These are phyloP conservation scores for Achaetomium macrosporum DNA, from an alignment of 2,329 filamentous ascomycete genomes.

Conservation along the genomic window DNA sequence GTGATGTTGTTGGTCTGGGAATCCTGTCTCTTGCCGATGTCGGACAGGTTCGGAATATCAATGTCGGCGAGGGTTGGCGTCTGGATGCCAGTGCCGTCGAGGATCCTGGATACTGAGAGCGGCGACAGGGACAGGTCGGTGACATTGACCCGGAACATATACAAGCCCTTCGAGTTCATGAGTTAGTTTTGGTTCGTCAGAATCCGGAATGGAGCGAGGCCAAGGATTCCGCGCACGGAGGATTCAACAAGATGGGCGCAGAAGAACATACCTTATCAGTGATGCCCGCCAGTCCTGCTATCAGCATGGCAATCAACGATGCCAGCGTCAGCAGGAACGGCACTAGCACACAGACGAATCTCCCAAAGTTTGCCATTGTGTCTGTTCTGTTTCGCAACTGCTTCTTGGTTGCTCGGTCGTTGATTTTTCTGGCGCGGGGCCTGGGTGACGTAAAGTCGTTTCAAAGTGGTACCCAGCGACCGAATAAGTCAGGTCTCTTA, in stretches of 20 bases:
- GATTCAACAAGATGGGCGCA: no score
- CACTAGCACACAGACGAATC: slow-evolving; percentile 80
- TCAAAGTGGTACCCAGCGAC: neutral
- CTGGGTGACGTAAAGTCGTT: neutral
- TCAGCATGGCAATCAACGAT: slow-evolving; percentile 63
- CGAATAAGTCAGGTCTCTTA: neutral
- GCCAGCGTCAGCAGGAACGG: slow-evolving; percentile 77
- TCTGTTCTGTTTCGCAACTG: slow-evolving; percentile 8
- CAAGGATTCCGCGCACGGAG: no score
- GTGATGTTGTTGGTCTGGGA: slow-evolving; percentile 44
- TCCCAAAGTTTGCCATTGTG: slow-evolving; percentile 48
- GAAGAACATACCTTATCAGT: slow-evolving; percentile 37
- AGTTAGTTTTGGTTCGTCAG: no score
- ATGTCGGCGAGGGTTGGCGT: neutral
- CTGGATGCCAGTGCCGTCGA: slow-evolving; percentile 12
- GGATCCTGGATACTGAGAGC: slow-evolving; percentile 12
- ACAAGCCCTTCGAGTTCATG: slow-evolving; percentile 37
- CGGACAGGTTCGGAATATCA: slow-evolving; percentile 9
- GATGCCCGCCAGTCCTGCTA: slow-evolving; percentile 51
- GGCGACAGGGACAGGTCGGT: slow-evolving; percentile 49
- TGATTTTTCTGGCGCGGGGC: neutral
- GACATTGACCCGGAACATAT: slow-evolving; percentile 57
- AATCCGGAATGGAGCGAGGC: no score
- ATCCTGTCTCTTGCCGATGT: slow-evolving; percentile 4
- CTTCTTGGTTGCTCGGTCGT: neutral